These are phyloP conservation scores for Comarum palustre DNA, from an alignment of 306 rosid species.

Conservation along the genomic window DNA sequence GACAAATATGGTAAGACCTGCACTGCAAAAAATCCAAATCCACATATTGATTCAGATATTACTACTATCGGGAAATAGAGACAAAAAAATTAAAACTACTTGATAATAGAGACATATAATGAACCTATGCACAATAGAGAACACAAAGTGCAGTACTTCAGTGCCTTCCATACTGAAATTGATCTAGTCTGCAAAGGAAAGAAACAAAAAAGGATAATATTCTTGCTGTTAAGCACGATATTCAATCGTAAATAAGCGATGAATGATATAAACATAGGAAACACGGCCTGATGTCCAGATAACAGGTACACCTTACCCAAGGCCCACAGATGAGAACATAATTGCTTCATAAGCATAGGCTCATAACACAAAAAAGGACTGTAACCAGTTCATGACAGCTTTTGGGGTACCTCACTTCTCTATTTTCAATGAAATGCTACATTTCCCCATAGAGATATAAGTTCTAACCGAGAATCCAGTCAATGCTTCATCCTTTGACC, in stretches of 20 bases:
- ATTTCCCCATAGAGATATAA: not conserved
- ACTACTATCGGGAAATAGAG: not conserved
- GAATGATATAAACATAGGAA: not conserved
- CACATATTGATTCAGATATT: constrained; percentile 18
- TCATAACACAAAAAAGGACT: not conserved
- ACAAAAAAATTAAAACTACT: not conserved
- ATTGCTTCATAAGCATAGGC: not conserved
- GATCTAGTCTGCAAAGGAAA: constrained; percentile 63
- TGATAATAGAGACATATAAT: constrained; percentile 26
- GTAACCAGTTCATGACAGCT: not conserved
- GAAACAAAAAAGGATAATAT: not conserved
- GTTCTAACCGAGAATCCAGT: not conserved
- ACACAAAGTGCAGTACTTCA: constrained; percentile 60
- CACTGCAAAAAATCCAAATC: constrained; percentile 27
- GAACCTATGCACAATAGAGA: constrained; percentile 68
- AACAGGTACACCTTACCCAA: not conserved
- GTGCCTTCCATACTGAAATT: constrained; percentile 61
- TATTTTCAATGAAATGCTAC: not conserved
- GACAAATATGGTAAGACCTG: constrained; percentile 73
- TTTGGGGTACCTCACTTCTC: not conserved
- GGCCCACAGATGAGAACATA: not conserved
- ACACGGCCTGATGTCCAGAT: not conserved
- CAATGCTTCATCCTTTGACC: not conserved
- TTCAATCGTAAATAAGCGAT: not conserved
- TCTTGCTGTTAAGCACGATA: not conserved